A percentile compares a stretch with the other conserved stretches of the same genome.
These are phyloP conservation scores for Tylopilus intermedius DNA, from an alignment of 768 basidiomycete genomes.

Conservation along the genomic window DNA sequence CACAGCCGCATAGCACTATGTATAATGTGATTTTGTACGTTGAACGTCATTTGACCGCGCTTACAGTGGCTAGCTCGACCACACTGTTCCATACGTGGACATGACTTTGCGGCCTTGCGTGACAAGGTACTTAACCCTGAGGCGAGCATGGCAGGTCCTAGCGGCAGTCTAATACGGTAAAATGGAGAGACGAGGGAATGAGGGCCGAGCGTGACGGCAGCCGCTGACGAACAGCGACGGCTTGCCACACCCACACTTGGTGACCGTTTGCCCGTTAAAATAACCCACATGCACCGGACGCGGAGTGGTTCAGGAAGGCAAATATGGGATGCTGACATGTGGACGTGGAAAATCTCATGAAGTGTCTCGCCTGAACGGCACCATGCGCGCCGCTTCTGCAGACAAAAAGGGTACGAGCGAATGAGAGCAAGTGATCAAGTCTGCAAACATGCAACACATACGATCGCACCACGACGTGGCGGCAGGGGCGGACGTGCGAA, in stretches of 20 bases:
- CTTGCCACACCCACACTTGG: conserved; percentile 15
- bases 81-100: conserved; percentile 11
- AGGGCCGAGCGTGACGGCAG: conserved; percentile 15
- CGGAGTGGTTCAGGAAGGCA: background rate
- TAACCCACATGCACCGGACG: background rate
- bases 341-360: background rate
- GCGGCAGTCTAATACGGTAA: conserved; percentile 11
- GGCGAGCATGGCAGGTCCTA: conserved; percentile 1
- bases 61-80: conserved; percentile 2
- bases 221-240: conserved; percentile 1
- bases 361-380: background rate
- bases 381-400: background rate
- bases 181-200: conserved; percentile 5
- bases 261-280: conserved; percentile 6
- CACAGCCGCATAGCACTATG: conserved; percentile 1
- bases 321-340: conserved; percentile 1
- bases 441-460: background rate
- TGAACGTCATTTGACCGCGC: conserved; percentile 5
- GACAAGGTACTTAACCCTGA: conserved; percentile 2
- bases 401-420: conserved; percentile 1
- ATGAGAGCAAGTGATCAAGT: conserved; percentile 4
- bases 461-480: conserved; percentile 1
- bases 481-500: conserved; percentile 1
- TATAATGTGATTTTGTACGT: background rate
- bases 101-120: conserved; percentile 15